These are phyloP conservation scores for Pueraria montana DNA, from an alignment of 306 rosid species.

Conservation along the genomic window DNA sequence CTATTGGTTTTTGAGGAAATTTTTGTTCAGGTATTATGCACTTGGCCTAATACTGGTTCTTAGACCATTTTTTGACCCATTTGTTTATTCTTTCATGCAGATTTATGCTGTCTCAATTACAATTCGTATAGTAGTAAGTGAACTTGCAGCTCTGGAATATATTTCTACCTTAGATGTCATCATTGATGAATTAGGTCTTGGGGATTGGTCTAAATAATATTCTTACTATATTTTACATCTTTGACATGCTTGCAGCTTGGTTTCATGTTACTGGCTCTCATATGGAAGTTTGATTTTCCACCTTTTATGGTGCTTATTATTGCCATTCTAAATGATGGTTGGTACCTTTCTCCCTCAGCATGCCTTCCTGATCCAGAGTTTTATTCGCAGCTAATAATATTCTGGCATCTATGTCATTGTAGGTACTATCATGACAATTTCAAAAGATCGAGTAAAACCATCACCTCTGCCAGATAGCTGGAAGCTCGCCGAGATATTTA, in stretches of 20 bases:
- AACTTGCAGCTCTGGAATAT: slow-evolving; percentile 20
- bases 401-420: slow-evolving; percentile 27
- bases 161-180: background rate
- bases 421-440: slow-evolving; percentile 96
- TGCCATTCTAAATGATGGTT: slow-evolving; percentile 94
- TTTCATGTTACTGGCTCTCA: slow-evolving; percentile 91
- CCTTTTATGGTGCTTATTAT: slow-evolving; percentile 96
- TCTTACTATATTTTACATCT: slow-evolving; percentile 37
- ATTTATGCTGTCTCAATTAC: slow-evolving; percentile 95
- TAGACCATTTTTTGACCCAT: slow-evolving; percentile 36
- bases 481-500: slow-evolving; percentile 87
- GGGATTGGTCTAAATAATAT: background rate
- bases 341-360: slow-evolving; percentile 44
- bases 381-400: slow-evolving; percentile 35
- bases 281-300: slow-evolving; percentile 93
- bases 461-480: slow-evolving; percentile 98
- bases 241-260: slow-evolving; percentile 76
- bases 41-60: background rate
- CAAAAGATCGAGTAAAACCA: slow-evolving; percentile 92
- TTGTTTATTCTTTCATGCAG: slow-evolving; percentile 56
- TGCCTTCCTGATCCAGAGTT: slow-evolving; percentile 4
- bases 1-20: background rate
- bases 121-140: slow-evolving; percentile 90
- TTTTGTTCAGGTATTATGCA: slow-evolving; percentile 12
- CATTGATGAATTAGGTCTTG: slow-evolving; percentile 16